These are phyloP conservation scores for Arthrocladium fulminans DNA, from an alignment of 2,329 filamentous ascomycete genomes.

Conservation along the genomic window DNA sequence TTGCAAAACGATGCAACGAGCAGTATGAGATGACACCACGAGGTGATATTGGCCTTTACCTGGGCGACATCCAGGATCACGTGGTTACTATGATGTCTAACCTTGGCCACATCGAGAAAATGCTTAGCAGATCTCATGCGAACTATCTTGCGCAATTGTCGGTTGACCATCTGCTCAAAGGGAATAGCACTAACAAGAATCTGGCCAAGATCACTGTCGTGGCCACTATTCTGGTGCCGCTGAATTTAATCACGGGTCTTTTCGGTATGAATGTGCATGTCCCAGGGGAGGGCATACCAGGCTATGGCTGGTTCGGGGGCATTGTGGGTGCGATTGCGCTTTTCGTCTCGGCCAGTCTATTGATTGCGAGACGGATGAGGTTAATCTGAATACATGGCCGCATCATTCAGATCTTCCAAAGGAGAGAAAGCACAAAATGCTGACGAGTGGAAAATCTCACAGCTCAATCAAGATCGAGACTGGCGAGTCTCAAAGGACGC, in stretches of 20 bases:
- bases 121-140: constrained; percentile 84
- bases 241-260: constrained; percentile 73
- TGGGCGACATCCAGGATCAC: constrained; percentile 97
- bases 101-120: constrained; percentile 92
- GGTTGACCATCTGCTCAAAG: constrained; percentile 81
- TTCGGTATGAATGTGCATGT: constrained; percentile 46
- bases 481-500: too few species aligned
- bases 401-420: too few species aligned
- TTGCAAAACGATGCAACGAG: constrained; percentile 97
- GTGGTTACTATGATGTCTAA: constrained; percentile 99
- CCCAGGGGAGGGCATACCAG: constrained; percentile 30
- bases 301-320: constrained; percentile 41
- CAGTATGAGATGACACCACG: constrained; percentile 91
- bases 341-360: constrained; percentile 33
- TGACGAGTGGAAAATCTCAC: too few species aligned
- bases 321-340: constrained; percentile 39
- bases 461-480: too few species aligned
- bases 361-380: constrained; percentile 29
- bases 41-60: constrained; percentile 91
- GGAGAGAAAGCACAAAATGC: too few species aligned
- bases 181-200: constrained; percentile 77
- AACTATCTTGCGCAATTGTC: constrained; percentile 94
- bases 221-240: constrained; percentile 88
- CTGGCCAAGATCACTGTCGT: constrained; percentile 92
- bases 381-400: constrained; percentile 9